These are phyloP conservation scores for Gossypium thurberi DNA, from an alignment of 345 rosid species.

Conservation along the genomic window DNA sequence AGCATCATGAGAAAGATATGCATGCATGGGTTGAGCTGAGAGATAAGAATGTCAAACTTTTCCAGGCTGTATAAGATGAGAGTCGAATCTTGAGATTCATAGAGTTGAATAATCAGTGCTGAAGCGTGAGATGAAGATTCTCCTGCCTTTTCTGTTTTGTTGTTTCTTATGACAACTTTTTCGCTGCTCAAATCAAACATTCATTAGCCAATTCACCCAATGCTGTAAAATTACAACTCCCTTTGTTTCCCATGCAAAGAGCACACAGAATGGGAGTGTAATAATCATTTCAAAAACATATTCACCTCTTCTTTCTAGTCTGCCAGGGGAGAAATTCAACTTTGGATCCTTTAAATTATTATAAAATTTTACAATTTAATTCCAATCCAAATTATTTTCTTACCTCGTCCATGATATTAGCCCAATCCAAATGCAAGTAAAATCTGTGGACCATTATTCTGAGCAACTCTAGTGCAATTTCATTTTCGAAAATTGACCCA, in stretches of 20 bases:
- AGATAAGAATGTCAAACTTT: slow-evolving; percentile 13
- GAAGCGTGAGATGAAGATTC: slow-evolving; percentile 19
- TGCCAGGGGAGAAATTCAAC: too few species aligned
- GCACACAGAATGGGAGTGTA: too few species aligned
- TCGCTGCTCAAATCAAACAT: neutral
- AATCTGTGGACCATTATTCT: too few species aligned
- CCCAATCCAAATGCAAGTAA: neutral
- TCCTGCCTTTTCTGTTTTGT: neutral
- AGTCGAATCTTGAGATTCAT: neutral
- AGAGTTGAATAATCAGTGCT: neutral
- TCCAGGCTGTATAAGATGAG: slow-evolving; percentile 17
- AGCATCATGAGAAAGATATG: too few species aligned
- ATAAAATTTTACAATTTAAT: too few species aligned
- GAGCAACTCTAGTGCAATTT: neutral
- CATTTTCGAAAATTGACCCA: neutral
- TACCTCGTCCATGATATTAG: too few species aligned
- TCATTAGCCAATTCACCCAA: neutral
- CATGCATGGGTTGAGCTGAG: neutral
- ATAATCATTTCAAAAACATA: too few species aligned
- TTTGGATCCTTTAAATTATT: too few species aligned
- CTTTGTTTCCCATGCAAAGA: too few species aligned
- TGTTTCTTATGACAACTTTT: neutral
- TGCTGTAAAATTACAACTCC: neutral
- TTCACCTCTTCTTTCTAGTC: too few species aligned
- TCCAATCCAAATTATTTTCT: too few species aligned